phyloP scores from a whole-genome alignment of 805 yeast genomes.

The Torulaspora indica region DNA sequence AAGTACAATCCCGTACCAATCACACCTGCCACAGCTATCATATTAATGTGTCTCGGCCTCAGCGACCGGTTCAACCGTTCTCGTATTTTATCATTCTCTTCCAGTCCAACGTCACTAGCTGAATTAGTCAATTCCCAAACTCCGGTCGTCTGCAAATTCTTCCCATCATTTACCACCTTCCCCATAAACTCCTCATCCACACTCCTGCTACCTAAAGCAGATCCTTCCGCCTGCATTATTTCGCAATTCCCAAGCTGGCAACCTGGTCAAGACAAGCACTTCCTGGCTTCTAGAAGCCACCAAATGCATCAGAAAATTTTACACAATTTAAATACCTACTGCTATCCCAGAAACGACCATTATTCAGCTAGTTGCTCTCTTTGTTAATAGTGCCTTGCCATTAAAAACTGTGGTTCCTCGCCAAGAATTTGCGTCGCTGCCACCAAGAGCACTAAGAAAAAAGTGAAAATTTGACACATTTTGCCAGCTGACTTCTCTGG shows the following conservation, averaged over 20 bases:
- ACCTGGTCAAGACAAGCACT: too few species aligned
- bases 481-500: neutral
- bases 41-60: conserved; percentile 62
- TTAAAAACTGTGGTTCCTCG: conserved; percentile 3
- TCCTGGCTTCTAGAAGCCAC: too few species aligned
- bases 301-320: too few species aligned
- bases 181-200: neutral
- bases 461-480: neutral
- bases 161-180: neutral
- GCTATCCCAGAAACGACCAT: neutral
- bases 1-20: conserved; percentile 67
- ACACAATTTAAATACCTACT: neutral
- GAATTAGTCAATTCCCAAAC: conserved; percentile 2
- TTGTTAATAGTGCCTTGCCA: neutral
- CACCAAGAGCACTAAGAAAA: neutral
- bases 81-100: conserved; percentile 7
- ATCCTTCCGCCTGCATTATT: neutral
- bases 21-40: conserved; percentile 77
- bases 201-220: neutral
- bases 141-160: neutral
- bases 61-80: conserved; percentile 23
- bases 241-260: neutral
- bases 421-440: conserved; percentile 1
- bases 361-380: neutral
- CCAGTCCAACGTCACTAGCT: neutral